Percentiles rank a stretch among this genome's conserved stretches.
phyloP scores from a whole-genome alignment of 768 basidiomycete genomes.

The Kwoniella newhampshirensis region DNA sequence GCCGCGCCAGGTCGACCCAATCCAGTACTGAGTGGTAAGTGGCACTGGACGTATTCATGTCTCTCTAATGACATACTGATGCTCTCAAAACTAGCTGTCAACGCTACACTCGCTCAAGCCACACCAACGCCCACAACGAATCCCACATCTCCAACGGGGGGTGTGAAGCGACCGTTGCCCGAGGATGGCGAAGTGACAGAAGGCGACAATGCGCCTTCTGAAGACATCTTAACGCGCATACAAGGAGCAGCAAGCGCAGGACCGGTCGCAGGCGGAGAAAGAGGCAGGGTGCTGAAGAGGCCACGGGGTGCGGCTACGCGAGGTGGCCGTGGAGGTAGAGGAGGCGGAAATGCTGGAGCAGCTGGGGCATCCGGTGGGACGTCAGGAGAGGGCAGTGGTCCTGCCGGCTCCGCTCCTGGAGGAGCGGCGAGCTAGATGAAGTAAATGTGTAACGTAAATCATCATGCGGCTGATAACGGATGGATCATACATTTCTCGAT shows the following conservation, averaged over 20 bases:
- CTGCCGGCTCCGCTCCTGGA: constrained; percentile 5
- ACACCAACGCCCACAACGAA: constrained; percentile 11
- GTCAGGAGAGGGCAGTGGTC: constrained; percentile 5
- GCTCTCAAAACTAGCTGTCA: no score
- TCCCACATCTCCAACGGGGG: constrained; percentile 17
- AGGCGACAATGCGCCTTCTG: not conserved
- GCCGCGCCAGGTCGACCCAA: constrained; percentile 22
- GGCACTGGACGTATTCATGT: no score
- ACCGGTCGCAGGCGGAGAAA: constrained; percentile 5
- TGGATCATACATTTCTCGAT: no score
- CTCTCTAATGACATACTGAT: not conserved
- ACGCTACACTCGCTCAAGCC: constrained; percentile 35
- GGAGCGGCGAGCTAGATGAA: constrained; percentile 1
- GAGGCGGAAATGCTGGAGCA: constrained; percentile 4
- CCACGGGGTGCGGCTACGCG: constrained; percentile 26
- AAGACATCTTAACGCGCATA: constrained; percentile 19
- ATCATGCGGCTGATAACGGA: no score
- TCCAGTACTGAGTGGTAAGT: constrained; percentile 33
- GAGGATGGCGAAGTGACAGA: constrained; percentile 40
- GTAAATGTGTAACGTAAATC: not conserved
- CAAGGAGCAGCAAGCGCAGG: constrained; percentile 18
- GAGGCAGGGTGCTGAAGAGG: constrained; percentile 27
- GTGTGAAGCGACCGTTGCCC: constrained; percentile 34
- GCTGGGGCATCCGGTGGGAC: constrained; percentile 6
- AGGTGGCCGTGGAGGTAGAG: not conserved